Conservation (phyloP, 1,284 basidiomycete genomes). For the Naganishia sp. region DNA sequence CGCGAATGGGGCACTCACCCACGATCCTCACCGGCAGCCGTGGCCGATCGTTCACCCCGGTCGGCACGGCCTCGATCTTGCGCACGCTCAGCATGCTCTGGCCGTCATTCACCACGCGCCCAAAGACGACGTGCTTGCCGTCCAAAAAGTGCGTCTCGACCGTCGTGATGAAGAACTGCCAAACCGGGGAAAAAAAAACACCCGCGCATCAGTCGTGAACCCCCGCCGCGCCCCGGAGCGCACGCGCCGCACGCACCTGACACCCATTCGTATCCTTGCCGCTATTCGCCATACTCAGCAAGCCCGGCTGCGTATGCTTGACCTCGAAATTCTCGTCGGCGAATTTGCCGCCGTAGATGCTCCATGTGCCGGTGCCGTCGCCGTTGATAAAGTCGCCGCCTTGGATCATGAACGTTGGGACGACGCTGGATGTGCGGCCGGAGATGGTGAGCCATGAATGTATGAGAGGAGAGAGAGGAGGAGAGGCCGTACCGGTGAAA, state of each 20-base stretch:
- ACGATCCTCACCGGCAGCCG: constrained; percentile 81
- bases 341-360: constrained; percentile 92
- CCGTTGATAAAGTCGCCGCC: constrained; percentile 85
- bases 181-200: too few relatives aligned
- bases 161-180: constrained; percentile 93
- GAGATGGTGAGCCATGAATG: constrained; percentile 22
- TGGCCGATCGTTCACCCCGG: constrained; percentile 77
- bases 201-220: too few relatives aligned
- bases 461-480: constrained; percentile 11
- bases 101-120: constrained; percentile 75
- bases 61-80: constrained; percentile 92
- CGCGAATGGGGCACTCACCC: constrained; percentile 58
- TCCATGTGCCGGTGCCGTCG: constrained; percentile 91
- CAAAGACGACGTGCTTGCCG: constrained; percentile 92
- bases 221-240: too few relatives aligned
- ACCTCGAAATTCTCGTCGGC: constrained; percentile 92
- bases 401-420: constrained; percentile 71
- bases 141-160: constrained; percentile 91
- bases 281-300: constrained; percentile 71
- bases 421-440: constrained; percentile 8
- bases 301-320: constrained; percentile 80
- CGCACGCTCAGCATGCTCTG: constrained; percentile 73
- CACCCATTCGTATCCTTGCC: constrained; percentile 79
- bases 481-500: constrained; percentile 75
- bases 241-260: constrained; percentile 59